Percentiles rank a stretch among this genome's conserved stretches.
These are phyloP conservation scores for Xenosphaeropsis pyriputrescens DNA, from an alignment of 2,329 filamentous ascomycete species.

Conservation along the genomic window DNA sequence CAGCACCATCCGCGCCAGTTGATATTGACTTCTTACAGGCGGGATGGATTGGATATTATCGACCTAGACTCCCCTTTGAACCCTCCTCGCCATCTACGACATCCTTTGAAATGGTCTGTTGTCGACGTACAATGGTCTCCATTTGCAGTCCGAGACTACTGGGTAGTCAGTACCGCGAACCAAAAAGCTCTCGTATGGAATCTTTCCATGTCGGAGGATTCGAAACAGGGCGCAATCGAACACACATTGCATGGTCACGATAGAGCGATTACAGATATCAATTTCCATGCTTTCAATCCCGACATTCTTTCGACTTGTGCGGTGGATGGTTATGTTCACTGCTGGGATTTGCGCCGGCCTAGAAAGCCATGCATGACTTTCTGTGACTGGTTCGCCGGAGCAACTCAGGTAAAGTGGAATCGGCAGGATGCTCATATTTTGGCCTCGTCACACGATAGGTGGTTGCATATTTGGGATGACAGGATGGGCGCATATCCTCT, in stretches of 20 bases:
- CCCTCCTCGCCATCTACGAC: conserved; percentile 69
- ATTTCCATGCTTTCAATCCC: conserved; percentile 86
- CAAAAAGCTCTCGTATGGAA: conserved; percentile 94
- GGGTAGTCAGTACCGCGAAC: conserved; percentile 89
- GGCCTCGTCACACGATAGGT: conserved; percentile 81
- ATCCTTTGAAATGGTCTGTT: conserved; percentile 85
- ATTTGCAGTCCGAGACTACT: conserved; percentile 77
- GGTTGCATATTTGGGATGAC: conserved; percentile 81
- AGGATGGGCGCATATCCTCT: conserved; percentile 65
- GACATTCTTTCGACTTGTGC: conserved; percentile 82
- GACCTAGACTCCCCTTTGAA: conserved; percentile 84
- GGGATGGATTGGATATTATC: conserved; percentile 79
- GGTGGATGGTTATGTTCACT: conserved; percentile 85
- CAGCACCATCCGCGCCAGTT: not conserved
- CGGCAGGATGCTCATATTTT: conserved; percentile 74
- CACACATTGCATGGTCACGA: conserved; percentile 76
- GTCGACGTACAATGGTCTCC: conserved; percentile 96
- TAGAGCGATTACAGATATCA: conserved; percentile 88
- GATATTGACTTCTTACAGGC: conserved; percentile 18
- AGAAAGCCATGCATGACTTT: conserved; percentile 64
- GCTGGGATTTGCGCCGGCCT: conserved; percentile 73
- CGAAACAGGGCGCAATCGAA: conserved; percentile 57
- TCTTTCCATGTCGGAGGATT: conserved; percentile 57
- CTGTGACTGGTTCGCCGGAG: conserved; percentile 86
- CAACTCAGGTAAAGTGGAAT: conserved; percentile 92